Evolutionary conservation across 2,329 filamentous ascomycete genomes (phyloP).

Genomic region (Colletotrichum sp.): DNA sequence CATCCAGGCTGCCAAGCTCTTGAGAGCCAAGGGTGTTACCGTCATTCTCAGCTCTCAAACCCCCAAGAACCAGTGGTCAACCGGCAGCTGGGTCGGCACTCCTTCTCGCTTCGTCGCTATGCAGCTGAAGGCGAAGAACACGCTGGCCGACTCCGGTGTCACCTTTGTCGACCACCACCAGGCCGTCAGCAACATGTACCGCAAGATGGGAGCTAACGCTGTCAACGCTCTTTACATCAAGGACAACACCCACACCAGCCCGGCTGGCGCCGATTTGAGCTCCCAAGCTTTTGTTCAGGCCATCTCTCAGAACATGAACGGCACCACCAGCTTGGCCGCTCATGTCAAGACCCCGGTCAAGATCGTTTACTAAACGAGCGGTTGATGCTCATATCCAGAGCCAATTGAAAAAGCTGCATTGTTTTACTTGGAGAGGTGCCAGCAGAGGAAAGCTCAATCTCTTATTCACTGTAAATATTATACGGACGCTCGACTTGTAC

Average conservation of each 20-base stretch:
- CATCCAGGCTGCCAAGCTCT: constrained; percentile 57
- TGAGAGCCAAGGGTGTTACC: constrained; percentile 62
- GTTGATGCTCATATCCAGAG: not conserved
- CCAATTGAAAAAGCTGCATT: not conserved
- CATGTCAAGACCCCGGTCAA: constrained; percentile 27
- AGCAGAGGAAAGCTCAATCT: not conserved
- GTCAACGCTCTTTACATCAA: constrained; percentile 61
- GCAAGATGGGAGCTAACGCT: constrained; percentile 50
- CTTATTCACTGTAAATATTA: not conserved
- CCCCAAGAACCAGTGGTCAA: constrained; percentile 64
- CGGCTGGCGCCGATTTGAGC: constrained; percentile 58
- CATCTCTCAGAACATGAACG: constrained; percentile 32
- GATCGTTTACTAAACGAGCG: constrained; percentile 9
- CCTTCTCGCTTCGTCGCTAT: constrained; percentile 63
- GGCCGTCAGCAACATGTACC: constrained; percentile 59
- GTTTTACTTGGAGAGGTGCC: not conserved
- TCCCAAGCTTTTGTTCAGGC: constrained; percentile 54
- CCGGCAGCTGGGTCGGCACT: constrained; percentile 52
- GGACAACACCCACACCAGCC: constrained; percentile 68
- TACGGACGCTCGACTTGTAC: not conserved
- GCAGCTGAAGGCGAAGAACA: constrained; percentile 37
- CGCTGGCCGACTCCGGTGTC: constrained; percentile 37
- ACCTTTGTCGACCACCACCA: constrained; percentile 64
- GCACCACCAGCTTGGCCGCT: constrained; percentile 27
- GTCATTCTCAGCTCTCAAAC: constrained; percentile 66